A percentile compares a stretch with the other conserved stretches of the same genome.
Conservation (phyloP, 2,329 filamentous ascomycete species). For the Davidsoniella eucalypti region DNA sequence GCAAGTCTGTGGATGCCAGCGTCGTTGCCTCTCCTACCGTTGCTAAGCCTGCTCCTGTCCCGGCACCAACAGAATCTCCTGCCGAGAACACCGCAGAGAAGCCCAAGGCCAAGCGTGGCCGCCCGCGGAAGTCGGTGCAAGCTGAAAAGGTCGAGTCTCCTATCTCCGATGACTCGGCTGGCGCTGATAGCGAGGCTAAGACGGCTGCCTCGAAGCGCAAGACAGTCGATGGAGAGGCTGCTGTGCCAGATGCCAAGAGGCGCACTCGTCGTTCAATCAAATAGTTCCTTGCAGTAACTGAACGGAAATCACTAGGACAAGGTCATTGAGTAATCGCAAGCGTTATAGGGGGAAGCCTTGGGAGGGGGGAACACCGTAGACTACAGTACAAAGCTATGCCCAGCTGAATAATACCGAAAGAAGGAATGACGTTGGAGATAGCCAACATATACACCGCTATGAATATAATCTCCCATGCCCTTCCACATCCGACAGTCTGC, state of each 20-base stretch:
- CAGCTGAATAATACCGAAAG: background rate
- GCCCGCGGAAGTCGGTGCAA: slow-evolving; percentile 1
- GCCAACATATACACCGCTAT: no score
- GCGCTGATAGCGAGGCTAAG: background rate
- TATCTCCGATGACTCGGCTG: no score
- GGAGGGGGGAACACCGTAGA: no score
- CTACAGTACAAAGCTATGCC: background rate
- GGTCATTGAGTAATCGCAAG: no score
- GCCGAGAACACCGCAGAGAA: background rate
- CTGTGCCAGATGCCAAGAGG: slow-evolving; percentile 2
- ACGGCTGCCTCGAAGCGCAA: slow-evolving; percentile 5
- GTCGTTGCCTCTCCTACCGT: background rate
- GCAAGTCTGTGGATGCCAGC: slow-evolving; percentile 3
- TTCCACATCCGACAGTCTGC: no score
- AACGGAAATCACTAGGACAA: no score
- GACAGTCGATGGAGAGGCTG: background rate
- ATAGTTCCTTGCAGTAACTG: background rate
- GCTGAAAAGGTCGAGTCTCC: no score
- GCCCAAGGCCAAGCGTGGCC: background rate
- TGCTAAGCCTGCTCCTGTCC: background rate
- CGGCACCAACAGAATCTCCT: no score
- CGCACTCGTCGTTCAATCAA: slow-evolving; percentile 6
- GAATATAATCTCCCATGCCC: no score
- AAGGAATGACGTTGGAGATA: no score
- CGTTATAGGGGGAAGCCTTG: no score